These are phyloP conservation scores for Trametes punicea DNA, from an alignment of 768 basidiomycete species.

Conservation along the genomic window DNA sequence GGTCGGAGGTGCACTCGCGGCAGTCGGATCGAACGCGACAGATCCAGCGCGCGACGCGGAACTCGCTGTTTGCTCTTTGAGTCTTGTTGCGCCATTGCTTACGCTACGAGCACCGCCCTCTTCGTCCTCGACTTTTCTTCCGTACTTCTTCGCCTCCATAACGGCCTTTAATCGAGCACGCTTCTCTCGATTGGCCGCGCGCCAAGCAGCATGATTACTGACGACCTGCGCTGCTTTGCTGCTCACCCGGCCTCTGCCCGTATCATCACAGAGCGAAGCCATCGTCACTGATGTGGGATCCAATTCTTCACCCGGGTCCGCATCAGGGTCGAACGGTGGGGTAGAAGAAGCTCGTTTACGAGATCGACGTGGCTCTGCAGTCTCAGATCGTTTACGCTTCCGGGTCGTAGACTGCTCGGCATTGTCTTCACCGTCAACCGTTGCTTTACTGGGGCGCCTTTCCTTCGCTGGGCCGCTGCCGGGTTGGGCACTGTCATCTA, in stretches of 20 bases:
- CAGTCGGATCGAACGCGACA: background rate
- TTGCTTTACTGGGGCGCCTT: background rate
- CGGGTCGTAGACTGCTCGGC: background rate
- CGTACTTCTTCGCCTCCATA: slow-evolving; percentile 77
- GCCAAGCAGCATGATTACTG: slow-evolving; percentile 70
- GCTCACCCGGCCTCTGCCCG: slow-evolving; percentile 74
- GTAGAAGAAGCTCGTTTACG: slow-evolving; percentile 44
- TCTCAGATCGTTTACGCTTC: slow-evolving; percentile 24
- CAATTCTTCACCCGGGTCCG: slow-evolving; percentile 70
- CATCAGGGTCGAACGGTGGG: slow-evolving; percentile 54
- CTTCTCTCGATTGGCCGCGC: slow-evolving; percentile 63
- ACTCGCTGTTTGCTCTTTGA: background rate
- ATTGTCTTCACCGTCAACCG: background rate
- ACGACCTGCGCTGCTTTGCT: slow-evolving; percentile 72
- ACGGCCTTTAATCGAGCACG: slow-evolving; percentile 56
- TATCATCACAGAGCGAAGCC: slow-evolving; percentile 75
- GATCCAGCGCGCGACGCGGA: background rate
- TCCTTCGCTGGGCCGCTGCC: background rate
- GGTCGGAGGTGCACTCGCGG: slow-evolving; percentile 2
- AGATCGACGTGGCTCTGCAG: slow-evolving; percentile 33
- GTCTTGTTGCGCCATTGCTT: background rate
- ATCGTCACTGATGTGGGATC: slow-evolving; percentile 85
- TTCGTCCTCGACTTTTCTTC: slow-evolving; percentile 49
- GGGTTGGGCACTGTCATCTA: background rate
- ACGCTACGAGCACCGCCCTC: background rate